Evolutionary conservation across 2,329 filamentous ascomycete genomes (phyloP), one percentile per base, ranked within the genome.

Genomic region (Aureobasidium uvarum): DNA sequence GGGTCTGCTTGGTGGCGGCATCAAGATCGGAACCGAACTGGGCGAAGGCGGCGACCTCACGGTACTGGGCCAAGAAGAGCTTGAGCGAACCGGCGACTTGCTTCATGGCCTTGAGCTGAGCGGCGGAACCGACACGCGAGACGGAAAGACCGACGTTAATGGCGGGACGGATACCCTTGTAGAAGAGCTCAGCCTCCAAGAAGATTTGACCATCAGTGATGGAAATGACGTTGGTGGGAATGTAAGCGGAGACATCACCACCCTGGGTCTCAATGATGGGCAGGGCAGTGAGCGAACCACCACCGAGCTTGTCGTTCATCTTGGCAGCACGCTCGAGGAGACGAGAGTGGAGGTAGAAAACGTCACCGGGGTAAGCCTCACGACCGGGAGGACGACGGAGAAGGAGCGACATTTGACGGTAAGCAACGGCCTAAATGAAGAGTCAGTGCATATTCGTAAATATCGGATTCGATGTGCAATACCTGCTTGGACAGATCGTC

Each of bases 61-160:
- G 95, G 89, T 99, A 99, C 86, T 99, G 95, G 76, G 95, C 95
- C 90, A 99, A 91, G 92, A 98, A 99, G 75, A 99, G 92, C 89
- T 99, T 99, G 79, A 99, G 86, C 74, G 94, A 98, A 88, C 95
- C 95, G 77, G 95, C 95, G 76, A 99, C 95, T 87, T 99, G 95
- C 89, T 99, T 99, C 95, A 99, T 99, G 84, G 95, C 93, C 91
- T 98, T 99, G 81, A 98, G 88, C 88, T 99, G 95, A 79, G 95
- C 95, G 80, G 95, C 92, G 78, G 95, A 99, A 81, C 95, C 95
- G 89, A 99, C 95, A 91, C 95, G 95, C 74, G 95, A 99, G 75
- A 99, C 95, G 77, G 95, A 99, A 75, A 99, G 91, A 95, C 95
- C 95, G 90, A 99, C 95, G 88, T 99, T 99, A 83, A 99, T 99